Percentiles rank a stretch among this genome's conserved stretches.
phyloP scores from a whole-genome alignment of 495 filamentous ascomycete genomes.

The Terfezia claveryi region DNA sequence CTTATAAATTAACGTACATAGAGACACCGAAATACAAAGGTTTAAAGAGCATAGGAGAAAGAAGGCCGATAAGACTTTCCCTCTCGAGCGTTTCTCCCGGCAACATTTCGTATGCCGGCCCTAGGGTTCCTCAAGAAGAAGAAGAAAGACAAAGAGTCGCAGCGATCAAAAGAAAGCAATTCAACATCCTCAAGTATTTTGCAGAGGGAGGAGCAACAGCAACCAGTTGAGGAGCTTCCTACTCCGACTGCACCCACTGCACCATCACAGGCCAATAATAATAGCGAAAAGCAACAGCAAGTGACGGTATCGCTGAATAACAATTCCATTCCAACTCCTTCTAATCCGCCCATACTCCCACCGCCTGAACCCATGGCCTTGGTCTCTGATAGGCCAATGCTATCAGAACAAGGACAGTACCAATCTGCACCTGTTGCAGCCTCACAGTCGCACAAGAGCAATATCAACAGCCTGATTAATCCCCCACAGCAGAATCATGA shows the following conservation, averaged over 20 bases:
- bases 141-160: slow-evolving; percentile 51
- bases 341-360: slow-evolving; percentile 19
- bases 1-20: no score
- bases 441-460: slow-evolving; percentile 33
- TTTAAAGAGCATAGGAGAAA: not conserved
- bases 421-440: slow-evolving; percentile 21
- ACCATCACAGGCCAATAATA: slow-evolving; percentile 38
- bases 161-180: slow-evolving; percentile 18
- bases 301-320: slow-evolving; percentile 3
- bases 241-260: slow-evolving; percentile 31
- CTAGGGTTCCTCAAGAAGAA: slow-evolving; percentile 92
- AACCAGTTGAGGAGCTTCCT: slow-evolving; percentile 11
- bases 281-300: slow-evolving; percentile 21
- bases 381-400: slow-evolving; percentile 23
- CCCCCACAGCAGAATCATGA: slow-evolving; percentile 31
- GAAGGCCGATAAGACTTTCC: not conserved
- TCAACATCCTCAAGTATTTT: slow-evolving; percentile 15
- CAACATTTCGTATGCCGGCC: slow-evolving; percentile 34
- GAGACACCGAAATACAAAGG: not conserved
- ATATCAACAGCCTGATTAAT: slow-evolving; percentile 51
- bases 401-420: slow-evolving; percentile 20
- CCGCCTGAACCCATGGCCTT: slow-evolving; percentile 18
- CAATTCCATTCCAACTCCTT: slow-evolving; percentile 18
- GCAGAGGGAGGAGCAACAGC: slow-evolving; percentile 1
- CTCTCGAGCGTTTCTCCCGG: not conserved